Base-by-base conservation (phyloP, 2,329 filamentous ascomycete genomes). In the Fusarium solani-melongenae region DNA sequence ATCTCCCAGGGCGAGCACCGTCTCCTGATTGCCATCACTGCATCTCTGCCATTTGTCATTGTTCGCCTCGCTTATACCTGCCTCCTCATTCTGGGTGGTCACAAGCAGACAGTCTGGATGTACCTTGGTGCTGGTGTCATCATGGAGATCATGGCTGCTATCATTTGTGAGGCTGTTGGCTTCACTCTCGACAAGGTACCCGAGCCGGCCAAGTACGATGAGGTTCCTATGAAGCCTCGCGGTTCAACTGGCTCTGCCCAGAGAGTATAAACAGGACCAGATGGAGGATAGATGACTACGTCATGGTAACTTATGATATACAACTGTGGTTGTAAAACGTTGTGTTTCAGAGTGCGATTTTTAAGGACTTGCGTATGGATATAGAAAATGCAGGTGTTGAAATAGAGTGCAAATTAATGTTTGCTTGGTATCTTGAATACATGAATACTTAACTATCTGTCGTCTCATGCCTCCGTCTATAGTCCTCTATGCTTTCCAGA, bases 1-100 rank as follows among this genome's bases (percentile, higher is more conserved):
- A 73, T 84, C 22, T 84, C 83, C 39, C 78, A 88, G 68, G 83
- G 89, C n/a, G 89, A 91, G 78, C 86, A 87, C 69, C 85, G 87
- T 17, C 85, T 91, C 44, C 81, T 91, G 11, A 82, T 88, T 31
- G 81, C 80, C 14, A 80, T 85, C 46, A 58, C 75, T n/a, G 65
- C 74, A 29, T 81, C 80, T 49, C 59, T 82, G 10, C 82, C 82
- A 5, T 82, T 82, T 61, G 77, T 82, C 46, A 53, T 80, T 9
- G 80, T 82, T 20, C 79, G 81, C 33, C 74, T 82, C 20, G 66
- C 67, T 12, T 83, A 82, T 67, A 76, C 79, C 20, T 79, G 73
- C 49, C 20, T 77, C 36, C 64, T 80, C 53, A 77, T 82, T 33
- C 76, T 82, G 46, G 79, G 73, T 4, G 71, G 70, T 58, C 68